Evolutionary conservation across 1,139 yeast genomes (phyloP), one percentile per base, ranked within the genome.

Genomic region (Candida sanyaensis): DNA sequence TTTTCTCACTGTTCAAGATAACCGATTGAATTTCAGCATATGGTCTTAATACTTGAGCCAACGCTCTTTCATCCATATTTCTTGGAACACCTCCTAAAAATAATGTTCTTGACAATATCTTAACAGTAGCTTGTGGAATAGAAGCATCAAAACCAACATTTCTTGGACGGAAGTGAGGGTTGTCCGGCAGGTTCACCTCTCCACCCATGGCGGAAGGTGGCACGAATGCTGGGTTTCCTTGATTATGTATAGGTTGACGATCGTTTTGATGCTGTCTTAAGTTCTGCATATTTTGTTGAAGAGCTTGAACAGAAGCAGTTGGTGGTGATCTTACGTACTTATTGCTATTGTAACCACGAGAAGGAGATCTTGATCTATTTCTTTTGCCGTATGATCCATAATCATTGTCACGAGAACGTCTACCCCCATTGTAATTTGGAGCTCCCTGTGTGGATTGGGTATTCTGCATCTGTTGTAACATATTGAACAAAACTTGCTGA

Each of bases 21-120:
- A 90, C 88, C 52, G 96, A 86, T 69, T 93, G 99, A 24, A 92
- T 96, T 61, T 88, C 95, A n/a, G 96, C 97, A 63, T 75, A 88
- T n/a, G 96, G 96, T 61, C 86, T 81, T 58, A 93, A 77, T 9
- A 81, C 80, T 27, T 78, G 72, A 3, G 86, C 80, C 42, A 93
- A 75, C 48, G 85, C 87, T 50, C 75, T 71, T 59, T 92, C 96
- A 55, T 81, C 85, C 92, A 90, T 91, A 52, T 80, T 73, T 52
- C 82, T 81, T 23, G 96, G 95, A 40, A 93, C 91, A 61, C 97
- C 97, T 45, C 99, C 99, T 53, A 93, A 83, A 62, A 93, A 93
- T 50, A 93, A 73, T 0, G 99, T 93, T 69, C 99, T 84, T 45
- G 96, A 87, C 57, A 81, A 79, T 3, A 92, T 97, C 62, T 88